phyloP scores from a whole-genome alignment of 2,329 filamentous ascomycete genomes.

The Cercospora berteroae region DNA sequence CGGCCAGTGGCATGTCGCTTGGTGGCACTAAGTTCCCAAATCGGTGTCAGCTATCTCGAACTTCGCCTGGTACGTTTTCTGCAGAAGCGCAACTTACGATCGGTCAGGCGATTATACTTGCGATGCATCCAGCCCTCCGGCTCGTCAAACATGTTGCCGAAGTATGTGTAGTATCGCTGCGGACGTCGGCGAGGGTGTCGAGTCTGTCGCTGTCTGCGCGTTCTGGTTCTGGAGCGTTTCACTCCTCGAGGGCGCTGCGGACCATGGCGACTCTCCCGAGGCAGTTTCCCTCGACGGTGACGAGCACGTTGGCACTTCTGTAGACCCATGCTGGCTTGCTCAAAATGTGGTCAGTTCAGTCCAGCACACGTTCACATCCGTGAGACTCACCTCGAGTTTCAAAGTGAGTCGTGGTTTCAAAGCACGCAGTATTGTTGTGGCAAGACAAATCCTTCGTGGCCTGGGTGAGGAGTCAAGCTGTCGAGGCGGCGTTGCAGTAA shows the following conservation, averaged over 20 bases:
- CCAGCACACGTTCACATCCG: neutral
- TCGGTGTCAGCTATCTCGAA: neutral
- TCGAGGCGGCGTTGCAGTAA: neutral
- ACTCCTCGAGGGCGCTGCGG: neutral
- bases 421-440: neutral
- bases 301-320: neutral
- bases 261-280: neutral
- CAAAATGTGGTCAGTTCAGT: neutral
- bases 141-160: neutral
- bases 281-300: neutral
- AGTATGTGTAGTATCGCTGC: too few relatives aligned
- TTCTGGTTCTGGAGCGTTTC: neutral
- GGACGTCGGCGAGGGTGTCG: too few relatives aligned
- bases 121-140: neutral
- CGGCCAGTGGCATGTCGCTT: too few relatives aligned
- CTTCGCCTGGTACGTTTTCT: neutral
- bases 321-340: neutral
- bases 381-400: neutral
- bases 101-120: too few relatives aligned
- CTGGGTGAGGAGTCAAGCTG: neutral
- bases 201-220: neutral
- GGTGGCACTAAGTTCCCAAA: neutral
- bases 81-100: neutral
- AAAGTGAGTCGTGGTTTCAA: neutral
- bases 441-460: neutral